Percentiles rank a stretch among this genome's conserved stretches.
These are phyloP conservation scores for Lagenidium sp. DNA, from an alignment of 352 stramenopile species.

Conservation along the genomic window DNA sequence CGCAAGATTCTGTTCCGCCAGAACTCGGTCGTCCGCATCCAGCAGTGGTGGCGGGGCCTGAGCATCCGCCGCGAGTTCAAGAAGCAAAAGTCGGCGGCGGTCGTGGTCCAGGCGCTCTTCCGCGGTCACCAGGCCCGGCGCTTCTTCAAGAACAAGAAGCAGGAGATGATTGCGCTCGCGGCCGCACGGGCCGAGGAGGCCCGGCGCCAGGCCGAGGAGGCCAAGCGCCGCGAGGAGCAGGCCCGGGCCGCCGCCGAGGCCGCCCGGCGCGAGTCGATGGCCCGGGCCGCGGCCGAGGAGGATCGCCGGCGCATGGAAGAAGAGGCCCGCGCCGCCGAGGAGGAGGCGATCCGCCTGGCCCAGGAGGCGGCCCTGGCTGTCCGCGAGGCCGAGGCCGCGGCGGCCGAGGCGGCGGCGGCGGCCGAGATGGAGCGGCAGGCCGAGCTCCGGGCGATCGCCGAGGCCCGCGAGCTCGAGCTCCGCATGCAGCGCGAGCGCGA, in stretches of 20 bases:
- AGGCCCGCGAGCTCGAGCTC: constrained; percentile 52
- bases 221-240: constrained; percentile 75
- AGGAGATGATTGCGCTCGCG: constrained; percentile 73
- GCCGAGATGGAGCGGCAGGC: constrained; percentile 77
- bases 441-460: constrained; percentile 69
- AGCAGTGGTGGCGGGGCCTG: constrained; percentile 79
- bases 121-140: constrained; percentile 63
- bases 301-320: constrained; percentile 66
- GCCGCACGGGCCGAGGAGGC: constrained; percentile 64
- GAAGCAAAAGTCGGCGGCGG: constrained; percentile 61
- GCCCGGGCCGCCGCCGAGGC: constrained; percentile 45
- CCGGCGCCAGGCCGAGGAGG: constrained; percentile 67
- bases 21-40: constrained; percentile 55
- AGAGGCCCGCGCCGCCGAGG: constrained; percentile 51
- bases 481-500: constrained; percentile 46
- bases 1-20: constrained; percentile 57
- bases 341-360: constrained; percentile 45
- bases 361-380: constrained; percentile 48
- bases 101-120: constrained; percentile 76
- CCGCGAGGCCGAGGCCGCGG: constrained; percentile 49
- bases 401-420: constrained; percentile 63
- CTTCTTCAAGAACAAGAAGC: constrained; percentile 79
- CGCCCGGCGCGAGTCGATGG: constrained; percentile 44
- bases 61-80: constrained; percentile 71
- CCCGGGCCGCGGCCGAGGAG: constrained; percentile 36